phyloP scores from a whole-genome alignment of 2,329 filamentous ascomycete genomes.

The Plenodomus biglobosus region DNA sequence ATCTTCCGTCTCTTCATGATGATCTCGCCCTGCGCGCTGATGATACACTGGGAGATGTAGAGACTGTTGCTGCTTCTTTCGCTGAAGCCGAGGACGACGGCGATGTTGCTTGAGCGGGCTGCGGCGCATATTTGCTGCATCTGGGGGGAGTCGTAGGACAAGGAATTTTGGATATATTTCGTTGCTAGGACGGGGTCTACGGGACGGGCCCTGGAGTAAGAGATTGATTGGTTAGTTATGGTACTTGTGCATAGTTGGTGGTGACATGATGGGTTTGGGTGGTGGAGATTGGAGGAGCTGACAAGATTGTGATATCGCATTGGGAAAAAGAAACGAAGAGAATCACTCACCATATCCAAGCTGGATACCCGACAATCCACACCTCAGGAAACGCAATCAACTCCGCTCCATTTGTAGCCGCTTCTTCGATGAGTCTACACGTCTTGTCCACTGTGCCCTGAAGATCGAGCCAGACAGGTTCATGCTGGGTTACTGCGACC shows the following conservation, averaged over 20 bases:
- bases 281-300: background rate
- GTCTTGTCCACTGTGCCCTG: conserved; percentile 59
- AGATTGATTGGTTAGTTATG: conserved; percentile 18
- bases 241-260: conserved; percentile 2
- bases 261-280: conserved; percentile 19
- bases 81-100: conserved; percentile 45
- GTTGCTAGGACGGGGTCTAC: conserved; percentile 46
- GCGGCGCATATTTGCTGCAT: conserved; percentile 48
- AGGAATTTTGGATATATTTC: conserved; percentile 50
- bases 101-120: conserved; percentile 38
- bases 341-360: conserved; percentile 49
- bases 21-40: conserved; percentile 38
- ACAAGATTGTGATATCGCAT: background rate
- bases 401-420: conserved; percentile 56
- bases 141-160: conserved; percentile 46
- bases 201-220: conserved; percentile 35
- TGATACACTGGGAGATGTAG: conserved; percentile 47
- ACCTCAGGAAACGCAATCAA: conserved; percentile 55
- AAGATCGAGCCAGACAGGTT: conserved; percentile 64
- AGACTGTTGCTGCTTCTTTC: conserved; percentile 43
- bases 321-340: no score
- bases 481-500: conserved; percentile 59
- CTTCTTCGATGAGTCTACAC: conserved; percentile 58
- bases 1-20: conserved; percentile 46
- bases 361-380: conserved; percentile 51